Conservation (phyloP, 2,329 filamentous ascomycete genomes). For the Drechslerella dactyloides region DNA sequence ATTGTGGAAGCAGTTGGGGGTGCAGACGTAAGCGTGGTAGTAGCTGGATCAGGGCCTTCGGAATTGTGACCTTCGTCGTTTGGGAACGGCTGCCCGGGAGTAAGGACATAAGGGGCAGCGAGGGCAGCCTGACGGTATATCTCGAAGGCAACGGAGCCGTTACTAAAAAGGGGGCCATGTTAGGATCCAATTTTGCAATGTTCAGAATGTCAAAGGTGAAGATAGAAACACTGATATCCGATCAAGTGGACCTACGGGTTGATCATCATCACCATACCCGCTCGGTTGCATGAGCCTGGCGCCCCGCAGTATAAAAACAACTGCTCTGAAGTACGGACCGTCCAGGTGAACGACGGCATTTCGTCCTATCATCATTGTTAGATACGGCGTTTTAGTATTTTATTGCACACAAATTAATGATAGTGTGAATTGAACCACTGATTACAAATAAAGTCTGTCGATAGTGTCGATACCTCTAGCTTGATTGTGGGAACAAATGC, state of each 20-base stretch:
- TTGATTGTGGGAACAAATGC: conserved; percentile 61
- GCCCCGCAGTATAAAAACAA: conserved; percentile 75
- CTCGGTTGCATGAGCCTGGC: conserved; percentile 67
- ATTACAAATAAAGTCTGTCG: too few species aligned
- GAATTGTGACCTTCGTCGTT: conserved; percentile 51
- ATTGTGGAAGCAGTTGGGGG: background rate
- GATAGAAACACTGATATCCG: conserved; percentile 52
- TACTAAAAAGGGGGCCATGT: conserved; percentile 55
- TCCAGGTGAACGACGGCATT: conserved; percentile 58
- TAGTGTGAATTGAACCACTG: too few species aligned
- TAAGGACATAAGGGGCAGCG: conserved; percentile 63
- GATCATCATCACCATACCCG: conserved; percentile 77
- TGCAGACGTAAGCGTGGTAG: background rate
- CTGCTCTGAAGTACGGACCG: conserved; percentile 67
- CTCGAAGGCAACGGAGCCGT: conserved; percentile 62
- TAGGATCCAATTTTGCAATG: background rate
- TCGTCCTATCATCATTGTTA: conserved; percentile 24
- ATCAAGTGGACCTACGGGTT: conserved; percentile 65
- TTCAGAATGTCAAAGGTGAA: too few species aligned
- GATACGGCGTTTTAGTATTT: too few species aligned
- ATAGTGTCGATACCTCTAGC: conserved; percentile 59
- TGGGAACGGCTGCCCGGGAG: conserved; percentile 66
- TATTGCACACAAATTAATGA: background rate
- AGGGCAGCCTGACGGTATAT: conserved; percentile 62
- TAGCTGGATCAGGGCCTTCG: background rate